Conservation (phyloP, 257 asterid species). For the Thymus mandschuricus region DNA sequence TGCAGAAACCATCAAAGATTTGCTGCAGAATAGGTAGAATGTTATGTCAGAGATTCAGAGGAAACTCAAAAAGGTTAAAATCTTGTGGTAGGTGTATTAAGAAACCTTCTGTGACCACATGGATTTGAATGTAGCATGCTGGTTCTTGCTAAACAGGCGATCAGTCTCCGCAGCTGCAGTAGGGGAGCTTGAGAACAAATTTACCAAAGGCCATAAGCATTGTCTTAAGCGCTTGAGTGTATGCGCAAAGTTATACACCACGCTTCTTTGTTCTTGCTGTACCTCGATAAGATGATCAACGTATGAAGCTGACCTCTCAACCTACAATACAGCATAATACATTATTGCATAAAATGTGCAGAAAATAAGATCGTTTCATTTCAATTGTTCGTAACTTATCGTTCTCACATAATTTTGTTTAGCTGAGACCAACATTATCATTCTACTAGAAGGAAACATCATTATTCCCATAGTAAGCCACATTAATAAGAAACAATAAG, state of each 20-base stretch:
- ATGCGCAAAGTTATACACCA: constrained; percentile 60
- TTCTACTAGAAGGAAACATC: background rate
- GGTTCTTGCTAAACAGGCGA: constrained; percentile 45
- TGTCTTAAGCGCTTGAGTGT: constrained; percentile 64
- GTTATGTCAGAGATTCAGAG: constrained; percentile 21
- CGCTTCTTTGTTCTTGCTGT: constrained; percentile 92
- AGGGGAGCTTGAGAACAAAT: constrained; percentile 50
- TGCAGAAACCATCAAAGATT: constrained; percentile 69
- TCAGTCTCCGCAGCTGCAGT: constrained; percentile 26
- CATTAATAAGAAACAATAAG: background rate
- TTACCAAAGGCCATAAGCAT: constrained; percentile 63
- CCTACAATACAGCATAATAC: constrained; percentile 50
- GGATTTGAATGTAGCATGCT: constrained; percentile 58
- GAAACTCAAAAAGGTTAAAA: background rate
- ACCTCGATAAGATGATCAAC: constrained; percentile 77
- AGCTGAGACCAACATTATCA: background rate
- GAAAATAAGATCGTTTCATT: background rate
- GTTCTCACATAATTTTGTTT: background rate
- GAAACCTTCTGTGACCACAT: constrained; percentile 94
- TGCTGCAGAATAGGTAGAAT: constrained; percentile 58
- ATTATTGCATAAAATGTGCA: constrained; percentile 5
- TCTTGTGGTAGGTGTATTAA: constrained; percentile 7
- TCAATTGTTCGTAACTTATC: background rate
- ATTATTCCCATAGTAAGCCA: background rate
- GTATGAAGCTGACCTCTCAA: constrained; percentile 65